Evolutionary conservation across 1,284 basidiomycete species (phyloP).

Genomic region (Apiotrichum siamense): DNA sequence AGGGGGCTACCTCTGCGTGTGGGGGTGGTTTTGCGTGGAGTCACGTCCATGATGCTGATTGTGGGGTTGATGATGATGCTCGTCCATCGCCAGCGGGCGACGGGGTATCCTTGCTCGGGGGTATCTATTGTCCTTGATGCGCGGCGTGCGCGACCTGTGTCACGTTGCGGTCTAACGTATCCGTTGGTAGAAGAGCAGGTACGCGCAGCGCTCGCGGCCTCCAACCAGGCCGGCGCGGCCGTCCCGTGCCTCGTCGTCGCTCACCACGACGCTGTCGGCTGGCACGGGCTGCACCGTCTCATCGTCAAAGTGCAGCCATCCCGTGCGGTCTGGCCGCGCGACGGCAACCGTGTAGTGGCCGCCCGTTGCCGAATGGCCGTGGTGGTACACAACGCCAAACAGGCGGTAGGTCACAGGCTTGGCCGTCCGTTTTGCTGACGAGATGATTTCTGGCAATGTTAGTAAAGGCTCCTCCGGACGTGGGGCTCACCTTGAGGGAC

Average conservation of each 20-base stretch:
- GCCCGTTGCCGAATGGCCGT: conserved; percentile 81
- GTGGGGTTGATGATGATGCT: neutral
- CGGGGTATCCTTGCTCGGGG: neutral
- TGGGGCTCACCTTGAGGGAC: conserved; percentile 58
- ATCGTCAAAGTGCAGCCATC: conserved; percentile 93
- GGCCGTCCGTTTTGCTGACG: conserved; percentile 52
- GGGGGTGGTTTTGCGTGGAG: too few species aligned
- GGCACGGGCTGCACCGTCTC: conserved; percentile 74
- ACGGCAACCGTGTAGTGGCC: conserved; percentile 96
- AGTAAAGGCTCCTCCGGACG: neutral
- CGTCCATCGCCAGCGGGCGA: neutral
- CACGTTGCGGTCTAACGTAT: conserved; percentile 17
- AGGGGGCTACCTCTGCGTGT: too few species aligned
- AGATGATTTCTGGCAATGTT: conserved; percentile 58
- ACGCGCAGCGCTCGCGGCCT: conserved; percentile 56
- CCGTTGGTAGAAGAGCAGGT: conserved; percentile 74
- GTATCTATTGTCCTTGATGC: neutral
- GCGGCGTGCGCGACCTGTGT: neutral
- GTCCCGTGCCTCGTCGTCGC: conserved; percentile 39
- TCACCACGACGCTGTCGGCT: conserved; percentile 70
- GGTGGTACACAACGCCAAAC: conserved; percentile 91
- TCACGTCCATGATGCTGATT: too few species aligned
- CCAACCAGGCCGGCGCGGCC: conserved; percentile 55
- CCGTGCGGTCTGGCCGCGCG: conserved; percentile 58
- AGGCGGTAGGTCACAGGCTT: conserved; percentile 66